These are phyloP conservation scores for Hansenula sp. DNA, from an alignment of 1,139 yeast genomes.

Conservation along the genomic window DNA sequence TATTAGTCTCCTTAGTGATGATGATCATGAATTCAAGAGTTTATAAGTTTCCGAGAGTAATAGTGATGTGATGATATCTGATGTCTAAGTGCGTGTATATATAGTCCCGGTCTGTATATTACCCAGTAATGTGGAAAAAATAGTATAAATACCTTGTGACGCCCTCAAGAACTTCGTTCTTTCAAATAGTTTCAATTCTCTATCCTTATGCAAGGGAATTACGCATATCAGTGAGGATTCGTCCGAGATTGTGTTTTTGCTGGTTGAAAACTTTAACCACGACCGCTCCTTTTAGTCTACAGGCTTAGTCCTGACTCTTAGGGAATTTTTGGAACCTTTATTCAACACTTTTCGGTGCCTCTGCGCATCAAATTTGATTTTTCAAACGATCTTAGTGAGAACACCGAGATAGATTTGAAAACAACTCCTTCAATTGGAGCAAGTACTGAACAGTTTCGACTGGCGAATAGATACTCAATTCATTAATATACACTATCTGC, in stretches of 20 bases:
- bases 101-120: conserved; percentile 1
- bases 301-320: conserved; percentile 24
- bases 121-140: conserved; percentile 2
- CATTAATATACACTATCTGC: too few species aligned
- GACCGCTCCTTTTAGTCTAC: conserved; percentile 82
- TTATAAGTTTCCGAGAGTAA: too few species aligned
- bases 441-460: too few species aligned
- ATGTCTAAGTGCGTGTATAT: conserved; percentile 1
- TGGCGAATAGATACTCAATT: too few species aligned
- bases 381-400: conserved; percentile 4
- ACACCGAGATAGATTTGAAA: neutral
- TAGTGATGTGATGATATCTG: too few species aligned
- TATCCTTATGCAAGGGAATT: conserved; percentile 99
- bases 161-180: conserved; percentile 10
- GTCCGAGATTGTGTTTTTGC: conserved; percentile 99
- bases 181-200: conserved; percentile 32
- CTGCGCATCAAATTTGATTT: conserved; percentile 1
- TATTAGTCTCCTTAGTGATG: conserved; percentile 14
- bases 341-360: conserved; percentile 1
- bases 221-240: conserved; percentile 99
- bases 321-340: conserved; percentile 39
- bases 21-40: conserved; percentile 18
- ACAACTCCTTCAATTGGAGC: neutral
- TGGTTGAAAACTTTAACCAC: conserved; percentile 99
- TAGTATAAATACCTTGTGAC: conserved; percentile 1